Conservation (phyloP, 768 basidiomycete genomes). For the Tricholoma saponaceum region DNA sequence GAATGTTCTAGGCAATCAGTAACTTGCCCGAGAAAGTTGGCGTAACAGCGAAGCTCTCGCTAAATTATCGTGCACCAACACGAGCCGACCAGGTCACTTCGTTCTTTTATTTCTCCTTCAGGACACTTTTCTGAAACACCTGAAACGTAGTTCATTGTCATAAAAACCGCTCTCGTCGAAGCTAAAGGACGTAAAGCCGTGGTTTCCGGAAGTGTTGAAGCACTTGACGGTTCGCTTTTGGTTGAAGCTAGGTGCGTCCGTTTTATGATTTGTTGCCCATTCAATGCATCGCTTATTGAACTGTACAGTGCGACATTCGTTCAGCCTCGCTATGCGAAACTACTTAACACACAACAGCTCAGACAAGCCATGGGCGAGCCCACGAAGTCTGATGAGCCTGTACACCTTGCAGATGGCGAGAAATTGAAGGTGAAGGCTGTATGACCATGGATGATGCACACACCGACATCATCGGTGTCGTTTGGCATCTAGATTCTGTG, state of each 20-base stretch:
- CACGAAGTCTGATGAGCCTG: constrained; percentile 28
- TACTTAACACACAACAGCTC: constrained; percentile 59
- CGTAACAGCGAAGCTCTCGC: constrained; percentile 81
- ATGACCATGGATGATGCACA: background rate
- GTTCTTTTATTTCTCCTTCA: background rate
- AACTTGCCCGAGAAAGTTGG: constrained; percentile 88
- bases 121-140: background rate
- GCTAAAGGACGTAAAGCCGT: constrained; percentile 73
- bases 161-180: constrained; percentile 64
- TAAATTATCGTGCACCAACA: constrained; percentile 86
- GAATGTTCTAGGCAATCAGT: constrained; percentile 61
- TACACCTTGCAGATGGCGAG: constrained; percentile 38
- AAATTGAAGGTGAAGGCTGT: constrained; percentile 11
- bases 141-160: constrained; percentile 67
- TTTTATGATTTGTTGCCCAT: too few species aligned
- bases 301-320: constrained; percentile 71
- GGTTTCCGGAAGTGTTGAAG: constrained; percentile 73
- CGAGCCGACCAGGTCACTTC: constrained; percentile 73
- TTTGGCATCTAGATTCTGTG: too few species aligned
- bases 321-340: constrained; percentile 83
- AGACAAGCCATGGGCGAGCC: constrained; percentile 66
- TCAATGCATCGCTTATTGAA: background rate
- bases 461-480: too few species aligned
- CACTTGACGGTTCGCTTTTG: constrained; percentile 74
- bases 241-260: constrained; percentile 77